These are phyloP conservation scores for Adansonia madagascariensis DNA, from an alignment of 441 rosid species.

Conservation along the genomic window DNA sequence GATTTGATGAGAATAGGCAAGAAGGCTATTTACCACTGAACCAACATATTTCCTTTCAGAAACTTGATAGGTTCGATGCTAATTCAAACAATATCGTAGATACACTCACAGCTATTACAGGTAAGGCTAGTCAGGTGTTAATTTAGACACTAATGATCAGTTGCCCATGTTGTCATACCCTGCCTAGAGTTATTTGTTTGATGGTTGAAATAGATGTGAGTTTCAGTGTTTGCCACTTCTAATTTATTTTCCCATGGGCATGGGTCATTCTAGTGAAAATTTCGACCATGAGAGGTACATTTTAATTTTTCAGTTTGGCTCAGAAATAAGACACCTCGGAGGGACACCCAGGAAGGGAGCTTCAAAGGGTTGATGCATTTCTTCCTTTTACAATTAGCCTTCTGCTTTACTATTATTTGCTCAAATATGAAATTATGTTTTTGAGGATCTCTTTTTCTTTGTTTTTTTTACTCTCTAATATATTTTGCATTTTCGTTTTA, in stretches of 20 bases:
- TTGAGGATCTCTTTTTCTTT: background rate
- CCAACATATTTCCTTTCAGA: background rate
- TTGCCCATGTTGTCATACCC: background rate
- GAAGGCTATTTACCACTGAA: background rate
- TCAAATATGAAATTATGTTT: background rate
- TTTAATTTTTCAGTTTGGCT: background rate
- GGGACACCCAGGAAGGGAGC: background rate
- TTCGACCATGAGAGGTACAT: background rate
- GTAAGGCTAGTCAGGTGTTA: background rate
- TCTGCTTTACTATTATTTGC: constrained; percentile 7
- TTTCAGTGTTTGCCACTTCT: background rate
- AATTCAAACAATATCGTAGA: background rate
- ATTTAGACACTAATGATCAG: background rate
- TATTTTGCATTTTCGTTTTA: background rate
- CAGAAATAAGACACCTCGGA: background rate
- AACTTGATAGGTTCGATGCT: background rate
- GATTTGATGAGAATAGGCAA: background rate
- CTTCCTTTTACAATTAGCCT: background rate
- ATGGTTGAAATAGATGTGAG: background rate
- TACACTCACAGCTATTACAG: background rate
- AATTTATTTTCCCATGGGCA: background rate
- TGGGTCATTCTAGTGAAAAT: constrained; percentile 3
- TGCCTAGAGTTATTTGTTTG: background rate
- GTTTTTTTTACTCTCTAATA: background rate
- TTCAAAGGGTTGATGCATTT: background rate